Conservation (phyloP, 2,329 filamentous ascomycete genomes). For the Colletotrichum musae region DNA sequence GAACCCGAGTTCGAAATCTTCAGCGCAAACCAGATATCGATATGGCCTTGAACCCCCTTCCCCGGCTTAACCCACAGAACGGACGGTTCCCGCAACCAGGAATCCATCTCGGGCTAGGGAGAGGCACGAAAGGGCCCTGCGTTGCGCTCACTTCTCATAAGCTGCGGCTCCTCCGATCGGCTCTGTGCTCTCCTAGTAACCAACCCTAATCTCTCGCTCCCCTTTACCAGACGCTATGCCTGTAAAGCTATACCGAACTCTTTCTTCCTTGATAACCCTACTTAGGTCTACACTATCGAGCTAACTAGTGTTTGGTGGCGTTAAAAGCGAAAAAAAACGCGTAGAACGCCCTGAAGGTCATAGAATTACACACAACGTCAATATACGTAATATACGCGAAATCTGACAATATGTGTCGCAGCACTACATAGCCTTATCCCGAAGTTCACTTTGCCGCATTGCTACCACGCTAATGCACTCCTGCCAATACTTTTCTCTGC, state of each 20-base stretch:
- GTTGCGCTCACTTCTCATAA: too few species aligned
- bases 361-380: too few species aligned
- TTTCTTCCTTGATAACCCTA: background rate
- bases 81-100: too few species aligned
- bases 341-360: too few species aligned
- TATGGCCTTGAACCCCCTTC: too few species aligned
- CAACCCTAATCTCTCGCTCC: constrained; percentile 5
- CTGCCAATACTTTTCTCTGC: constrained; percentile 3
- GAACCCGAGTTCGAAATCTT: too few species aligned
- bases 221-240: background rate
- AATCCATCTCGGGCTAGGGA: too few species aligned
- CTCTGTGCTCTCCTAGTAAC: background rate
- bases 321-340: too few species aligned
- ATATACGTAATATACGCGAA: too few species aligned
- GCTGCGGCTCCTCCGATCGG: background rate
- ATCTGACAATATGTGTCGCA: constrained; percentile 2
- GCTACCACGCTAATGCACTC: constrained; percentile 23
- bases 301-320: background rate
- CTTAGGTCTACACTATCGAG: background rate
- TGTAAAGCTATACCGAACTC: constrained; percentile 2
- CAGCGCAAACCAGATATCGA: too few species aligned
- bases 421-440: constrained; percentile 22
- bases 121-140: too few species aligned
- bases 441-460: constrained; percentile 24
- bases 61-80: too few species aligned